Percentiles rank a stretch among this genome's conserved stretches.
Evolutionary conservation across 176 grass and related monocot species (phyloP).

Genomic region (Luzula sylvatica): DNA sequence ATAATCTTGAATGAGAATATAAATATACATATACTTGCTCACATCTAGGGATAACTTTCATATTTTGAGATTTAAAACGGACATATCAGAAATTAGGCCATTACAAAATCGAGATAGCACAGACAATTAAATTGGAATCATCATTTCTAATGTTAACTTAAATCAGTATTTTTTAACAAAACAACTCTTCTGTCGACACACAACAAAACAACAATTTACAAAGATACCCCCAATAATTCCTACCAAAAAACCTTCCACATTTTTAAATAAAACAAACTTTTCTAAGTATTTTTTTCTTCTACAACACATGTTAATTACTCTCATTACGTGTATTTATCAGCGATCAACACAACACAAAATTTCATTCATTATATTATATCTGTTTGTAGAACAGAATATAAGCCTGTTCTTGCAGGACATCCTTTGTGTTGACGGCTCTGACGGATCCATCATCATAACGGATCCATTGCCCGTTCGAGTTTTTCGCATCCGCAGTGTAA

Average conservation of each 20-base stretch:
- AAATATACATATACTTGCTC: too few species aligned
- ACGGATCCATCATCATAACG: slow-evolving; percentile 57
- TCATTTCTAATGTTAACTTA: too few species aligned
- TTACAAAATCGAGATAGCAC: too few species aligned
- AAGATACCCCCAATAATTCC: slow-evolving; percentile 5
- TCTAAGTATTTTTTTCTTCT: not conserved
- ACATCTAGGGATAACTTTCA: too few species aligned
- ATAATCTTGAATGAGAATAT: too few species aligned
- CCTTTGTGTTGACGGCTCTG: slow-evolving; percentile 24
- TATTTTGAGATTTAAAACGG: too few species aligned
- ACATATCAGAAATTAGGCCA: too few species aligned
- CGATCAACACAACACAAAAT: not conserved
- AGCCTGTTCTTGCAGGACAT: slow-evolving; percentile 67
- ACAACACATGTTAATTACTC: not conserved
- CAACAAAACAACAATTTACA: slow-evolving; percentile 23
- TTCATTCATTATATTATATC: slow-evolving; percentile 24
- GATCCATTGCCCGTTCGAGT: slow-evolving; percentile 53
- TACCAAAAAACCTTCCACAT: not conserved
- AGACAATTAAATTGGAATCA: too few species aligned
- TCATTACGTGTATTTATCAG: not conserved
- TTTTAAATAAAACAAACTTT: not conserved
- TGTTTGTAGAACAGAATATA: slow-evolving; percentile 92
- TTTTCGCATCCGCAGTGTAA: slow-evolving; percentile 65
- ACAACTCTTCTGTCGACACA: too few species aligned
- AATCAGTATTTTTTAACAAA: too few species aligned